These are phyloP conservation scores for Chlorella vulgaris DNA, from an alignment of 139 green algal species.

Conservation along the genomic window DNA sequence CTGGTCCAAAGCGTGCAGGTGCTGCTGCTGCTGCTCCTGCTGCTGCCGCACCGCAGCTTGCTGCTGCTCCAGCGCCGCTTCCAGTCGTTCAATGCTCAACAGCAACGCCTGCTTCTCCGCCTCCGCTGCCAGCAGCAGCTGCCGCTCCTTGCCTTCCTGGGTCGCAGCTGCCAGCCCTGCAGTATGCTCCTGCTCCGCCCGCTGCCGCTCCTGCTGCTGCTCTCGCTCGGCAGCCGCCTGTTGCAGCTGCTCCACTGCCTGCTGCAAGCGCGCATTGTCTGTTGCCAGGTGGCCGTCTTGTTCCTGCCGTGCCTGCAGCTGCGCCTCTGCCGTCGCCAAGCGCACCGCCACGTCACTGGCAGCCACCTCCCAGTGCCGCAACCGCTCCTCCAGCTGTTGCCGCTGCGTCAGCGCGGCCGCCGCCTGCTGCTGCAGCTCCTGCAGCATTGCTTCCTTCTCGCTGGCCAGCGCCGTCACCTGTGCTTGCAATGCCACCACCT, in stretches of 20 bases:
- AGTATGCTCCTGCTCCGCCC: background rate
- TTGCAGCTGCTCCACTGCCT: slow-evolving; percentile 13
- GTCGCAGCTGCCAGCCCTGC: background rate
- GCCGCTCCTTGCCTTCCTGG: background rate
- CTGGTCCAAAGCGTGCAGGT: slow-evolving; percentile 1
- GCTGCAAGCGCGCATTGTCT: slow-evolving; percentile 2
- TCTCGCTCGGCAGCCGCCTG: background rate
- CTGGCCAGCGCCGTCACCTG: background rate
- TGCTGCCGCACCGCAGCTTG: background rate
- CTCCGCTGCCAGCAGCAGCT: background rate
- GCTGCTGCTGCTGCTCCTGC: slow-evolving; percentile 20
- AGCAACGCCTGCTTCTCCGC: background rate
- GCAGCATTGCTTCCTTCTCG: background rate
- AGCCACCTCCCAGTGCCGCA: slow-evolving; percentile 7
- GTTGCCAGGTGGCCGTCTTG: background rate
- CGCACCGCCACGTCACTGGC: slow-evolving; percentile 11
- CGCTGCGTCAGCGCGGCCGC: background rate
- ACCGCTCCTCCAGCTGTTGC: background rate
- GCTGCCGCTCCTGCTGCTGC: background rate
- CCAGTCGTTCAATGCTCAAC: slow-evolving; percentile 2
- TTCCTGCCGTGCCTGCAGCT: slow-evolving; percentile 1
- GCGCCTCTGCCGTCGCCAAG: slow-evolving; percentile 11
- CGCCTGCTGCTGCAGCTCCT: background rate
- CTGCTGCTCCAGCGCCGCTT: slow-evolving; percentile 10
- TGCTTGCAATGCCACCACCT: background rate